Base-by-base conservation (phyloP, 2,329 filamentous ascomycete species). In the Beauveria brongniartii region DNA sequence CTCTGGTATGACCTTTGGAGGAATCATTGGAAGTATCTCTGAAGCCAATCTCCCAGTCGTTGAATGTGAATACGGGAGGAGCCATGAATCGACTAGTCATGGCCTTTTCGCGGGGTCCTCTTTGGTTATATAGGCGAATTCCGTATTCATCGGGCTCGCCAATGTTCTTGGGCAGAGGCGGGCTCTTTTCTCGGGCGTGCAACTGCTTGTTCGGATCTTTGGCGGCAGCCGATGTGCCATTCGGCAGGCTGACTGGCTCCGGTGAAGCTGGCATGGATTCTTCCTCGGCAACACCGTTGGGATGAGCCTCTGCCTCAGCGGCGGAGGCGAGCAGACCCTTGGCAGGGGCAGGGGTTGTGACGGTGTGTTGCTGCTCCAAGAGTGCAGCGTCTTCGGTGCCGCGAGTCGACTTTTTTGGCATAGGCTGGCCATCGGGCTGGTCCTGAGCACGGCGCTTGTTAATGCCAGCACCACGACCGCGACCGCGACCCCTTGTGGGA, bases 21-120 rank as follows among this genome's bases (percentile, higher is more conserved):
- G 78, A 77, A 65, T 82, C 80, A 62, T 85, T 85, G 63, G 78
- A 78, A 4, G 81, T 82, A 66, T 85, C 83, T 24, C 80, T 77
- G 69, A 83, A 85, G 16, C 83, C 83, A 63, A 86, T 85, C 67
- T 85, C 82, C 61, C 78, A 73, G 9, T 79, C 72, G 43, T 80
- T 75, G 61, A 78, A 84, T 56, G 76, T 71, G 63, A 80, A 81
- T 0, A 76, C 64, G 7, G 72, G 73, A 12, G 81, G 81, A 5
- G 69, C 69, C 48, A 83, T 71, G 66, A 85, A 77, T 60, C 84
- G 77, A 28, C 80, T 82, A 65, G 82, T 84, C 67, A 79, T 77
- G 28, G 75, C 63, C 72, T 72, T 74, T 37, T 75, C 74, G 48
- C 73, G 69, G 61, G 75, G 72, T 44, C 82, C 76, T 12, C 68